Evolutionary conservation across 129 eudicot species (phyloP).

Genomic region (Oenanthe sinensis): DNA sequence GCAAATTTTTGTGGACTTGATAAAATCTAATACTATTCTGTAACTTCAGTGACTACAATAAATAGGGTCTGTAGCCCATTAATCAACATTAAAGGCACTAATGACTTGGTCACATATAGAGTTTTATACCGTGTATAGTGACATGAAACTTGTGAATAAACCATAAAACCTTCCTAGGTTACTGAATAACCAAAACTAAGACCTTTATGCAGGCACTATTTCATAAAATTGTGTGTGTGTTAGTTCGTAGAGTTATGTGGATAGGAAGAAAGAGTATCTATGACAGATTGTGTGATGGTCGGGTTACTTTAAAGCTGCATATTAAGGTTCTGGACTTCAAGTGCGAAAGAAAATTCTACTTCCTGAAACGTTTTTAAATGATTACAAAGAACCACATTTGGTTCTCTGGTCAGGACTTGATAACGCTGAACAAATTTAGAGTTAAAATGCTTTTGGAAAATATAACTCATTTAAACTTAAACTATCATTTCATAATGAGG

Average conservation of each 20-base stretch:
- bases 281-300: not conserved
- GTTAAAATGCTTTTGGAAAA: not conserved
- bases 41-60: not conserved
- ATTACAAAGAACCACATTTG: not conserved
- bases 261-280: not conserved
- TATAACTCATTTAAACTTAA: not conserved
- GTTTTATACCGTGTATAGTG: not conserved
- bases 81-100: not conserved
- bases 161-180: not conserved
- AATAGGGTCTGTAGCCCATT: not conserved
- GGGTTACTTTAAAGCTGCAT: not conserved
- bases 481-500: not conserved
- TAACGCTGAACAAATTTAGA: not conserved
- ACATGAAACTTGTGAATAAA: not conserved
- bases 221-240: not conserved
- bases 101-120: not conserved
- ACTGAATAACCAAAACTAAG: not conserved
- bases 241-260: not conserved
- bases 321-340: not conserved
- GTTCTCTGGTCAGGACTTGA: not conserved
- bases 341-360: not conserved
- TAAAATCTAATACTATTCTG: not conserved
- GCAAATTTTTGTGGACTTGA: not conserved
- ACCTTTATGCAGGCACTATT: not conserved
- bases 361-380: not conserved